A percentile compares a stretch with the other conserved stretches of the same genome.
Evolutionary conservation across 192 early-diverging fungal genomes (phyloP).

Genomic region (Cladochytrium replicatum): DNA sequence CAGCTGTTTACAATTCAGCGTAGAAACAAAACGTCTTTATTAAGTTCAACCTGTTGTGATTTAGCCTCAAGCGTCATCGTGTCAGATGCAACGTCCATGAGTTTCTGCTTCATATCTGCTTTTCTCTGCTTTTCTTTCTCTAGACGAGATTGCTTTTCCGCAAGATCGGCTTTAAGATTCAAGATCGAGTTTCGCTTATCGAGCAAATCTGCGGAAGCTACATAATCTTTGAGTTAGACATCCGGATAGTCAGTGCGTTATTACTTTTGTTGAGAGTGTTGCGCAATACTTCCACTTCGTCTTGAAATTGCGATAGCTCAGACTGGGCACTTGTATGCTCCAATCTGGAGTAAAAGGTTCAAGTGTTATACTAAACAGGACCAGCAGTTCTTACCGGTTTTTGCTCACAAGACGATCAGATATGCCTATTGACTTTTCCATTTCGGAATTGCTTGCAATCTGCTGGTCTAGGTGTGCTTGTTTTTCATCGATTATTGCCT

Average conservation of each 20-base stretch:
- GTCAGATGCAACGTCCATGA: conserved; percentile 23
- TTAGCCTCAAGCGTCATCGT: conserved; percentile 40
- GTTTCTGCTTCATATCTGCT: conserved; percentile 24
- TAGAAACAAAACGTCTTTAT: not conserved
- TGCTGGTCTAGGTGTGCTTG: conserved; percentile 41
- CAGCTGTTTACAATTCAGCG: conserved; percentile 22
- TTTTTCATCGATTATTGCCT: conserved; percentile 35
- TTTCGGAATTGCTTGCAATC: conserved; percentile 30
- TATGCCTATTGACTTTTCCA: conserved; percentile 39
- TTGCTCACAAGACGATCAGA: conserved; percentile 40
- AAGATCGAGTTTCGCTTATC: conserved; percentile 29
- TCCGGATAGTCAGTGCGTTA: not conserved
- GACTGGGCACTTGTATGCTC: conserved; percentile 26
- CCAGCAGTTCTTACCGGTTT: conserved; percentile 21
- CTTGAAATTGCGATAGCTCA: conserved; percentile 34
- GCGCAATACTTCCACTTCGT: conserved; percentile 44
- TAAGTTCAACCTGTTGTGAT: conserved; percentile 31
- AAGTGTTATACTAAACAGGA: conserved; percentile 1
- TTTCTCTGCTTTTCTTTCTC: conserved; percentile 23
- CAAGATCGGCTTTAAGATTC: conserved; percentile 37
- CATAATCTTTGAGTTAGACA: not conserved
- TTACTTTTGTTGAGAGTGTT: conserved; percentile 43
- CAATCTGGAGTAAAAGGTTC: conserved; percentile 16
- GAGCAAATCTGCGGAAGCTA: conserved; percentile 41
- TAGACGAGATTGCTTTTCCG: conserved; percentile 27